A percentile compares a stretch with the other conserved stretches of the same genome.
Conservation (phyloP, 192 early-diverging fungal genomes). For the Linnemannia schmuckeri region DNA sequence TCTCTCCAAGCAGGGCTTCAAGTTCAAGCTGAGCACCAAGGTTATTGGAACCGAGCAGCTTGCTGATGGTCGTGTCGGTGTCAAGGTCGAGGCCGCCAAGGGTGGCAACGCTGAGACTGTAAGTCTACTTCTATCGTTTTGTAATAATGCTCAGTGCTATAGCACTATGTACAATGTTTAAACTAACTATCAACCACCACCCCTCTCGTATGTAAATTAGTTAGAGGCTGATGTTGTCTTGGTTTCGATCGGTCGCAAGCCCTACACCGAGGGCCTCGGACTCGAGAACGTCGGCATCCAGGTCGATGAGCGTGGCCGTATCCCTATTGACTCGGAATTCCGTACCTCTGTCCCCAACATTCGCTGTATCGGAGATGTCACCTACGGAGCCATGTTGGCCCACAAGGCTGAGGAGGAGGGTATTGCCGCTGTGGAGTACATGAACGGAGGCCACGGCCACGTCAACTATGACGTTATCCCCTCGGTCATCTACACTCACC, state of each 20-base stretch:
- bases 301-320: slow-evolving; percentile 88
- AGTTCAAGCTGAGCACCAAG: slow-evolving; percentile 99
- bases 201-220: slow-evolving; percentile 41
- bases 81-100: slow-evolving; percentile 93
- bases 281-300: slow-evolving; percentile 93
- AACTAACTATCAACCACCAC: background rate
- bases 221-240: slow-evolving; percentile 93
- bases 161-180: no score
- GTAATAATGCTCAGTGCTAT: background rate
- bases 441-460: slow-evolving; percentile 92
- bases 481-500: slow-evolving; percentile 98
- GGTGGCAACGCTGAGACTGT: slow-evolving; percentile 84
- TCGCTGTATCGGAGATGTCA: slow-evolving; percentile 97
- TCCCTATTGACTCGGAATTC: slow-evolving; percentile 87
- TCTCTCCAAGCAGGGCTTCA: slow-evolving; percentile 95
- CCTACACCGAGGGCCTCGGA: slow-evolving; percentile 93
- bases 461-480: slow-evolving; percentile 99
- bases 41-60: slow-evolving; percentile 89
- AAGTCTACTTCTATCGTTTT: slow-evolving; percentile 42
- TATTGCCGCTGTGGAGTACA: slow-evolving; percentile 96
- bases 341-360: slow-evolving; percentile 91
- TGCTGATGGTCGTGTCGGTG: slow-evolving; percentile 87
- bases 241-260: slow-evolving; percentile 95
- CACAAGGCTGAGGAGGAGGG: slow-evolving; percentile 99
- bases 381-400: slow-evolving; percentile 97